phyloP scores from a whole-genome alignment of 1,284 basidiomycete genomes.

The Trichosporon faecale region DNA sequence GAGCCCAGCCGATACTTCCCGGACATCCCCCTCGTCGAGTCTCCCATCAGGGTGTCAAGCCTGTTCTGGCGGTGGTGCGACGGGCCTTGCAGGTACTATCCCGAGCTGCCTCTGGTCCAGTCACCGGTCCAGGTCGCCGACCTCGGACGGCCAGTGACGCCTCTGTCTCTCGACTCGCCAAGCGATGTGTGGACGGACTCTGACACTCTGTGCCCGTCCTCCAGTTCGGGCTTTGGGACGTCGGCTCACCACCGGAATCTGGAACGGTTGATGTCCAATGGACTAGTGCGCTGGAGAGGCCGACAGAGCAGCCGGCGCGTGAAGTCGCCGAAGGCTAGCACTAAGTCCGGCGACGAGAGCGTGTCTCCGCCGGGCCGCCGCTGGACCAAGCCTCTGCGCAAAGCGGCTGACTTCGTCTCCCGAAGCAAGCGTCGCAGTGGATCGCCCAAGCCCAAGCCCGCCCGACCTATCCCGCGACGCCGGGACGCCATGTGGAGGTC shows the following conservation, averaged over 20 bases:
- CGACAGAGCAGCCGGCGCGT: background rate
- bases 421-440: background rate
- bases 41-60: background rate
- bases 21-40: background rate
- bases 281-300: background rate
- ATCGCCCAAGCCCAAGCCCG: background rate
- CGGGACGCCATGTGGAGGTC: background rate
- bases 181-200: background rate
- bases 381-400: background rate
- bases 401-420: background rate
- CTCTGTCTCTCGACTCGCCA: background rate
- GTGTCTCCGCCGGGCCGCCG: background rate
- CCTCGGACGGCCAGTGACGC: background rate
- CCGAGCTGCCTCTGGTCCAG: background rate
- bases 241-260: background rate
- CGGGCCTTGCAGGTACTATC: background rate
- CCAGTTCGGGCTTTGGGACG: background rate
- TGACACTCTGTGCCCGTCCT: background rate
- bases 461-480: background rate
- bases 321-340: background rate
- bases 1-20: background rate
- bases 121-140: background rate
- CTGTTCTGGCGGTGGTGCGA: background rate
- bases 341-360: background rate
- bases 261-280: too few species aligned